Conservation (phyloP, 129 eudicot species). For the Flaveria sonorensis region DNA sequence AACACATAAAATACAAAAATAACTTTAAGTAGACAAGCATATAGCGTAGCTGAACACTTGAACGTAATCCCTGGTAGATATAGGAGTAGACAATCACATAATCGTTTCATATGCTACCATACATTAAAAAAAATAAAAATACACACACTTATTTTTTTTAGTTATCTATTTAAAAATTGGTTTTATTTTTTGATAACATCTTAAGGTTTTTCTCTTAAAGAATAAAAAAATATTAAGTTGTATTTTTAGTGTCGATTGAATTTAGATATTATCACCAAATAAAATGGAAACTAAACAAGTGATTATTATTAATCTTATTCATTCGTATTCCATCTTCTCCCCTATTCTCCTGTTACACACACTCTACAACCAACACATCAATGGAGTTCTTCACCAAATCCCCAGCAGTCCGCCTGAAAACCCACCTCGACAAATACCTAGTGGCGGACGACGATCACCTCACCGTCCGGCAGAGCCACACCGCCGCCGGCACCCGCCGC, state of each 20-base stretch:
- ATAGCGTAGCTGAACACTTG: too few relatives aligned
- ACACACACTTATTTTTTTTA: too few relatives aligned
- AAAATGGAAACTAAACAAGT: neutral
- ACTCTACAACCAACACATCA: neutral
- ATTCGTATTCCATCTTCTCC: neutral
- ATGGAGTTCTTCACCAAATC: constrained; percentile 72
- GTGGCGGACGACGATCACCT: constrained; percentile 67
- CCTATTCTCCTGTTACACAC: neutral
- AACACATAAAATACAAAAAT: too few relatives aligned
- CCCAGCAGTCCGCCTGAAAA: constrained; percentile 56
- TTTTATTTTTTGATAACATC: too few relatives aligned
- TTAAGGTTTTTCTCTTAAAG: too few relatives aligned
- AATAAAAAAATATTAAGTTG: neutral
- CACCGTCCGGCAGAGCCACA: constrained; percentile 67
- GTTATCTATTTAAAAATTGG: too few relatives aligned
- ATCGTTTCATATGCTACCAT: too few relatives aligned
- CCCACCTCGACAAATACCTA: constrained; percentile 66
- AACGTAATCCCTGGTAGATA: too few relatives aligned
- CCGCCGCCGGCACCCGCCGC: constrained; percentile 43
- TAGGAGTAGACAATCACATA: too few relatives aligned
- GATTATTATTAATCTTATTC: neutral
- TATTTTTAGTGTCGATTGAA: neutral
- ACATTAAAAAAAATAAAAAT: too few relatives aligned
- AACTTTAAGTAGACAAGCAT: too few relatives aligned
- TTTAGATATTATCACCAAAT: neutral